phyloP scores from a whole-genome alignment of 1,139 yeast genomes.

The Yamadazyma aaseri region DNA sequence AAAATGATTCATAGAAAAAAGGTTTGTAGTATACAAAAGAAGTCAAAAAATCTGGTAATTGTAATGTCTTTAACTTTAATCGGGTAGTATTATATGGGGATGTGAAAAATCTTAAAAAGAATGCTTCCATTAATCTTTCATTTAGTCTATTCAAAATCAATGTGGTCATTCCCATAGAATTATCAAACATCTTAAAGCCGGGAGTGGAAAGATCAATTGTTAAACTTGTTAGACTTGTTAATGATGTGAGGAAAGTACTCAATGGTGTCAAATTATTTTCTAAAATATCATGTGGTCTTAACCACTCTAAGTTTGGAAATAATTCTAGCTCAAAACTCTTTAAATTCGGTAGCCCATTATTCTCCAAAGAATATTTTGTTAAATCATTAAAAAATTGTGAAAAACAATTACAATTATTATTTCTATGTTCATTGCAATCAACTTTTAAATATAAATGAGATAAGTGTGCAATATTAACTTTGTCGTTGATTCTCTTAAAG shows the following conservation, averaged over 20 bases:
- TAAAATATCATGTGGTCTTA: constrained; percentile 37
- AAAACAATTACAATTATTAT: constrained; percentile 29
- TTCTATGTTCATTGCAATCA: constrained; percentile 33
- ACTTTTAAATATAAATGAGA: constrained; percentile 28
- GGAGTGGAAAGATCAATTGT: constrained; percentile 38
- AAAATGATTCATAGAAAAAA: constrained; percentile 33
- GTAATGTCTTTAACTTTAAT: constrained; percentile 26
- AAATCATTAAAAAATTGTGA: constrained; percentile 31
- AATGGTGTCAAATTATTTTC: constrained; percentile 33
- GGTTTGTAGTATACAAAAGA: constrained; percentile 42
- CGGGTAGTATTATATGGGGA: constrained; percentile 12
- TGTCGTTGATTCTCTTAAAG: constrained; percentile 23
- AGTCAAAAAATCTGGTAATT: constrained; percentile 38
- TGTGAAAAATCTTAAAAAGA: constrained; percentile 29
- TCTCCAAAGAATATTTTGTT: constrained; percentile 17
- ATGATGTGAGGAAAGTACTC: constrained; percentile 28
- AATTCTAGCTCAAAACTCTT: constrained; percentile 31
- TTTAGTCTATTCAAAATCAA: constrained; percentile 31
- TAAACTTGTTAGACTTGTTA: constrained; percentile 23
- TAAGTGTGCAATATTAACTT: constrained; percentile 26
- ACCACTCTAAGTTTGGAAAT: constrained; percentile 39
- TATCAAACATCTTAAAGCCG: constrained; percentile 42
- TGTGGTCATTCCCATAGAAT: constrained; percentile 31
- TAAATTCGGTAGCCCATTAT: constrained; percentile 34
- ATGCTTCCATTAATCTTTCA: constrained; percentile 37